A percentile compares a stretch with the other conserved stretches of the same genome.
Evolutionary conservation across 164 flowering plant species (phyloP).

Genomic region (Dillenia suffruticosa): DNA sequence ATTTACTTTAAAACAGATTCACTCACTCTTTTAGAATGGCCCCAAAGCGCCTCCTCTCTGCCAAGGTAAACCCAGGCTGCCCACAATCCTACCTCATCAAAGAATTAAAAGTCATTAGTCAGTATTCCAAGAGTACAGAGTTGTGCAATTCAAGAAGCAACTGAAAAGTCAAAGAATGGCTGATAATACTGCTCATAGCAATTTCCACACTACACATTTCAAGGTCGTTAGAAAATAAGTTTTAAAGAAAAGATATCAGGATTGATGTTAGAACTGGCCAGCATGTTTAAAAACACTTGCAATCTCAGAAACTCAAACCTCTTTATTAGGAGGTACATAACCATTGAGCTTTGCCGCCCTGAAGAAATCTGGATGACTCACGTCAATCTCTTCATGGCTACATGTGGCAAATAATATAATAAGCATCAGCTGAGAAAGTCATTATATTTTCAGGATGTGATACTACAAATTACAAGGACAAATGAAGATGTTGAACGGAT

Average conservation of each 20-base stretch:
- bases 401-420: slow-evolving; percentile 12
- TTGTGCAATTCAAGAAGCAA: neutral
- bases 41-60: slow-evolving; percentile 85
- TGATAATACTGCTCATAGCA: too few relatives aligned
- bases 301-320: slow-evolving; percentile 36
- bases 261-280: too few relatives aligned
- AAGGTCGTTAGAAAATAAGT: too few relatives aligned
- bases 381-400: slow-evolving; percentile 98
- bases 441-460: neutral
- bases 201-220: too few relatives aligned
- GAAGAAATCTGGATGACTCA: slow-evolving; percentile 96
- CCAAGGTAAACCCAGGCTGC: slow-evolving; percentile 91
- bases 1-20: neutral
- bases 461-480: too few relatives aligned
- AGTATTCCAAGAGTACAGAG: neutral
- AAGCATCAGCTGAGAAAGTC: neutral
- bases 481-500: too few relatives aligned
- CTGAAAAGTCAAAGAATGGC: too few relatives aligned
- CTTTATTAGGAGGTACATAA: slow-evolving; percentile 90
- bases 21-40: slow-evolving; percentile 69
- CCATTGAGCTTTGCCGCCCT: slow-evolving; percentile 77
- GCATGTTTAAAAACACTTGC: too few relatives aligned
- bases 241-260: too few relatives aligned
- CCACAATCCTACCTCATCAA: slow-evolving; percentile 75
- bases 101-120: slow-evolving; percentile 8